phyloP scores from a whole-genome alignment of 441 rosid genomes.

The Syzygium syzygioides region DNA sequence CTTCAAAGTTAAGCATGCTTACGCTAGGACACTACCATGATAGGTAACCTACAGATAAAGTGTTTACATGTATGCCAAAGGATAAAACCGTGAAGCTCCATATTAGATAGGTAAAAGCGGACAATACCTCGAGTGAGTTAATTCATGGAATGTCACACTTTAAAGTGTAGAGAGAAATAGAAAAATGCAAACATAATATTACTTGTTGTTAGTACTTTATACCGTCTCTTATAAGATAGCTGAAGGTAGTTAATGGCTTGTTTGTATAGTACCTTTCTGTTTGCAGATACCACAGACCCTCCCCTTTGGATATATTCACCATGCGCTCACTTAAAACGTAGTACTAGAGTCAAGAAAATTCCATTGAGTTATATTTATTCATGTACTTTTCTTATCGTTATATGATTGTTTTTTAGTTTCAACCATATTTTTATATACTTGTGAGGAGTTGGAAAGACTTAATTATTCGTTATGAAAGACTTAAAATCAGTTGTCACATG shows the following conservation, averaged over 20 bases:
- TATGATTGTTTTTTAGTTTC: too few relatives aligned
- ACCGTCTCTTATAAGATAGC: not conserved
- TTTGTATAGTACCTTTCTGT: not conserved
- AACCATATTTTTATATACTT: not conserved
- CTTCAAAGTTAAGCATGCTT: too few relatives aligned
- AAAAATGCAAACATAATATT: not conserved
- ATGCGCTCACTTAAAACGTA: not conserved
- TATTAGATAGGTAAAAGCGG: too few relatives aligned
- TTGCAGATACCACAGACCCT: not conserved
- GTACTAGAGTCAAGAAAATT: not conserved
- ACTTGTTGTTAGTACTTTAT: not conserved
- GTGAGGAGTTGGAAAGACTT: not conserved
- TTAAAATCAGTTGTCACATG: not conserved
- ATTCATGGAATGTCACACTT: too few relatives aligned
- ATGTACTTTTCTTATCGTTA: not conserved
- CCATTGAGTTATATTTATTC: not conserved
- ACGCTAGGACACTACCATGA: too few relatives aligned
- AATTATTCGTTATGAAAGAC: not conserved
- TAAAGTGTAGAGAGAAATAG: not conserved
- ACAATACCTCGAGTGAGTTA: too few relatives aligned
- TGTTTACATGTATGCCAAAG: too few relatives aligned
- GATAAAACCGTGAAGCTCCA: too few relatives aligned
- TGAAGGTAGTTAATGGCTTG: not conserved
- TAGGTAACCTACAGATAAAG: too few relatives aligned
- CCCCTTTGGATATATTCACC: not conserved